Conservation (phyloP, 148 eudicot genomes). For the Rhododendron kiyosumense region DNA sequence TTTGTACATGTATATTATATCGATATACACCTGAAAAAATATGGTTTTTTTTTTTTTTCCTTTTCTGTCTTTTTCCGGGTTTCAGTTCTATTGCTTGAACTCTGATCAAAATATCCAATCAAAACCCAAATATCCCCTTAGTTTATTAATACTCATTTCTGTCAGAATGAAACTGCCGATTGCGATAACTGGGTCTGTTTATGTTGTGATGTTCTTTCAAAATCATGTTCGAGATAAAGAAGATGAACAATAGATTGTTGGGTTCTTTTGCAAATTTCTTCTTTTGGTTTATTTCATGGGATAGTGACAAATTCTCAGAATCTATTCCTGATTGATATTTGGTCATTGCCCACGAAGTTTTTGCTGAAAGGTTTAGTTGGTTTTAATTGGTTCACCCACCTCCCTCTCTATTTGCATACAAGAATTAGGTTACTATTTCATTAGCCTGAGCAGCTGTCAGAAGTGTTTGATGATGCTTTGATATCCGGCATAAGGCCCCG, state of each 20-base stretch:
- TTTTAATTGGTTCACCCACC: constrained; percentile 4
- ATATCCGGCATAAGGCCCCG: constrained; percentile 11
- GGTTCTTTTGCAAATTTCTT: not conserved
- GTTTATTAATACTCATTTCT: not conserved
- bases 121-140: not conserved
- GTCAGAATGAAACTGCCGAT: not conserved
- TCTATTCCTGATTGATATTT: not conserved
- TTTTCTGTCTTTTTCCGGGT: not conserved
- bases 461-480: constrained; percentile 7
- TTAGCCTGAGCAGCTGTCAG: constrained; percentile 8
- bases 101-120: not conserved
- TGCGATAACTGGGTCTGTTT: not conserved
- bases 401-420: not conserved
- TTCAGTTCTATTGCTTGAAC: not conserved
- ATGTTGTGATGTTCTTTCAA: not conserved
- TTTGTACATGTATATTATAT: not conserved
- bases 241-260: not conserved
- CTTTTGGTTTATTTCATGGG: not conserved
- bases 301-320: not conserved
- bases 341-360: not conserved
- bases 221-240: not conserved
- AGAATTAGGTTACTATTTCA: not conserved
- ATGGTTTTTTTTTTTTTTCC: not conserved
- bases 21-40: not conserved
- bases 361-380: not conserved